Evolutionary conservation across 345 rosid genomes (phyloP).

Genomic region (Boechera retrofracta): DNA sequence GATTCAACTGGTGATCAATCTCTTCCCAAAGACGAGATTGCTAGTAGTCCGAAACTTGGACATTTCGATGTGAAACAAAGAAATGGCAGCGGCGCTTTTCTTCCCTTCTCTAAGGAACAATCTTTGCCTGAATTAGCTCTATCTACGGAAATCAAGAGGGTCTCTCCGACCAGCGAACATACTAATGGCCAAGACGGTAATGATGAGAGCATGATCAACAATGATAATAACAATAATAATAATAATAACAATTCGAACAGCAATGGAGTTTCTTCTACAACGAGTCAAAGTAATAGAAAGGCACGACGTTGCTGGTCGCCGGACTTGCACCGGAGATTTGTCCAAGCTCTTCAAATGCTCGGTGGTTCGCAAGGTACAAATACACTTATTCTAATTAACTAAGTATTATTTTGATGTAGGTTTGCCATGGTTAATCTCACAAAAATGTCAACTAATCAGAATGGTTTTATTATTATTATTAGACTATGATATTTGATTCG

Average conservation of each 20-base stretch:
- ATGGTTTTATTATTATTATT: neutral
- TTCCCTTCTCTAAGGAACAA: slow-evolving; percentile 87
- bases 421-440: neutral
- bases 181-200: slow-evolving; percentile 38
- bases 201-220: slow-evolving; percentile 34
- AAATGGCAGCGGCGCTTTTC: slow-evolving; percentile 89
- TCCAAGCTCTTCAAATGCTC: slow-evolving; percentile 95
- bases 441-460: neutral
- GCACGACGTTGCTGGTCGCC: slow-evolving; percentile 99
- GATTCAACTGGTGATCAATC: slow-evolving; percentile 35
- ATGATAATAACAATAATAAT: slow-evolving; percentile 25
- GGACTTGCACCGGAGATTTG: slow-evolving; percentile 94
- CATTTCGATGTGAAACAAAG: slow-evolving; percentile 65
- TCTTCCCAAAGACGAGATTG: slow-evolving; percentile 43
- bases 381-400: neutral
- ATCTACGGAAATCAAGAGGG: slow-evolving; percentile 64
- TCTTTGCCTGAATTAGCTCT: slow-evolving; percentile 75
- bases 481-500: neutral
- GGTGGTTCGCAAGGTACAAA: slow-evolving; percentile 99
- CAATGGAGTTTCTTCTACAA: slow-evolving; percentile 38
- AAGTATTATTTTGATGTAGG: slow-evolving; percentile 2
- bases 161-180: slow-evolving; percentile 43
- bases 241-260: slow-evolving; percentile 34
- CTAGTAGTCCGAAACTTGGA: slow-evolving; percentile 57
- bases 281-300: slow-evolving; percentile 74